These are phyloP conservation scores for Aspergillus asperescens DNA, from an alignment of 495 filamentous ascomycete genomes.

Conservation along the genomic window DNA sequence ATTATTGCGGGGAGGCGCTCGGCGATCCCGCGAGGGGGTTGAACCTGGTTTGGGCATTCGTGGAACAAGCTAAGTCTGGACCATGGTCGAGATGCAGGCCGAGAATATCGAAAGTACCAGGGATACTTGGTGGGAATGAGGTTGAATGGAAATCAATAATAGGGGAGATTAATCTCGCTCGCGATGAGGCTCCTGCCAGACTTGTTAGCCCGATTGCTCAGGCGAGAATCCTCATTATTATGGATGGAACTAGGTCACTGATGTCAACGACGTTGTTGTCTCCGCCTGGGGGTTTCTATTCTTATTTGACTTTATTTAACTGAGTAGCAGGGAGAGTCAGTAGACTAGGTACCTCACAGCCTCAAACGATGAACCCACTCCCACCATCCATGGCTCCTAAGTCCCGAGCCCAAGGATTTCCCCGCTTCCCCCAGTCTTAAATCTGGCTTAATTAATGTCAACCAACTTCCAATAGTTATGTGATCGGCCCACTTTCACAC, in stretches of 20 bases:
- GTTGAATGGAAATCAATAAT: neutral
- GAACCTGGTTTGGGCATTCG: conserved; percentile 32
- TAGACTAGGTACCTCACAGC: no score
- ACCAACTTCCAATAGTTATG: neutral
- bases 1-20: conserved; percentile 24
- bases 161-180: neutral
- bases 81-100: neutral
- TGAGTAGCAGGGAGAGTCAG: no score
- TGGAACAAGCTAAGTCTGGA: conserved; percentile 12
- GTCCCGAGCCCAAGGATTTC: no score
- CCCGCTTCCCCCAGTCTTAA: neutral
- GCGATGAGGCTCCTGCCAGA: neutral
- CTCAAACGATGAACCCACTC: no score
- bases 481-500: conserved; percentile 12
- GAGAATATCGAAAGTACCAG: neutral
- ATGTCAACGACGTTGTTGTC: no score
- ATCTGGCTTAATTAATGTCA: conserved; percentile 3
- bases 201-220: neutral
- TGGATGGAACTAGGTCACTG: no score
- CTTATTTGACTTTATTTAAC: no score
- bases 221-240: conserved; percentile 1
- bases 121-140: neutral
- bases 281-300: no score
- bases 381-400: no score
- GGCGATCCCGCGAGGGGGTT: conserved; percentile 28